A percentile compares a stretch with the other conserved stretches of the same genome.
phyloP scores from a whole-genome alignment of 164 flowering plant species.

The Cinnamomum chago region DNA sequence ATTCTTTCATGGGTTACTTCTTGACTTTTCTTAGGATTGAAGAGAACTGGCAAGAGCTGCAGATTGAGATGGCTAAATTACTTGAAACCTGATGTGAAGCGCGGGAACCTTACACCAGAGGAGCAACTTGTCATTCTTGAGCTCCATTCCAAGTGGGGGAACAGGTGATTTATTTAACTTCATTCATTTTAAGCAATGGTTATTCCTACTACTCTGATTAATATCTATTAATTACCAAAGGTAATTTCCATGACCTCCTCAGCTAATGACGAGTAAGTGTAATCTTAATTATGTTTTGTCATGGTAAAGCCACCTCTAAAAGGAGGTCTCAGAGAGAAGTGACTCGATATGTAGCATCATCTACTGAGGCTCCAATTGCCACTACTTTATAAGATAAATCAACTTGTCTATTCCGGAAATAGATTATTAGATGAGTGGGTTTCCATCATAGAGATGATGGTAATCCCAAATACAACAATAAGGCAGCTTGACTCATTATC shows the following conservation, averaged over 20 bases:
- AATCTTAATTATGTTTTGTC: background rate
- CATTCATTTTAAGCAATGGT: background rate
- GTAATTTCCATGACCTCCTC: background rate
- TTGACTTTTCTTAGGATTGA: constrained; percentile 40
- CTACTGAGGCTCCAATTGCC: background rate
- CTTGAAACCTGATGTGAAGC: constrained; percentile 68
- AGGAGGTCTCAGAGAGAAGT: background rate
- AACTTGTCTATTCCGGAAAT: background rate
- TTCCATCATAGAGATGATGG: background rate
- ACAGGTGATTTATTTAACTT: constrained; percentile 39
- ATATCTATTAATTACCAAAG: background rate
- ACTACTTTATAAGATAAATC: too few relatives aligned
- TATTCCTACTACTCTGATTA: background rate
- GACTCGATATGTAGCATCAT: background rate
- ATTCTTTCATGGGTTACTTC: background rate
- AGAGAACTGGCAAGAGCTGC: constrained; percentile 86
- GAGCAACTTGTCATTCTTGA: constrained; percentile 74
- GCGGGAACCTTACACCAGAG: constrained; percentile 64
- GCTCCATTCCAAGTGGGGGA: constrained; percentile 84
- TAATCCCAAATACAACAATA: too few relatives aligned
- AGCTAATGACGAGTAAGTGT: background rate
- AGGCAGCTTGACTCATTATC: too few relatives aligned
- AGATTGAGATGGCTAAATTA: constrained; percentile 84
- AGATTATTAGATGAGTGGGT: background rate
- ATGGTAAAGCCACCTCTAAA: background rate